Evolutionary conservation across 2,329 filamentous ascomycete species (phyloP), one percentile per base, ranked within the genome.

Genomic region (Nemania sp.): DNA sequence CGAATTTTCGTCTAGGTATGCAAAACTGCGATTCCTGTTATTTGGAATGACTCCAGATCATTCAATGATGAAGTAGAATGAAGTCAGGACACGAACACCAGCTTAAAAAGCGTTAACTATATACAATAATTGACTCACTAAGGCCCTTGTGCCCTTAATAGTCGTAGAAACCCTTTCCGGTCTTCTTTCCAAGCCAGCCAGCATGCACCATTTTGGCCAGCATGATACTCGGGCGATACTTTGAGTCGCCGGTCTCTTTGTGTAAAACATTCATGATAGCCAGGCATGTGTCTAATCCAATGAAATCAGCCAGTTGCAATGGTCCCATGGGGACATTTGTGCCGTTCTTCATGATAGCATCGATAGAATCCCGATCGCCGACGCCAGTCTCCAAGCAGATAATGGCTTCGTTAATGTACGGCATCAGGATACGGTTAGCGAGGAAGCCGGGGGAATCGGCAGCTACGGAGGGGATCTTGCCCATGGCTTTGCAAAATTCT

Each of bases 281-380:
- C 58, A 97, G 77, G 69, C 94, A 99, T 0, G 94, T 99, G 71
- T 99, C 94, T 39, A 99, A 80, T 6, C 94, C 94, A 66, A 99
- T 97, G 68, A 99, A 99, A 73, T 99, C 94, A 2, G 94, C 94
- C 65, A 99, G 76, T 66, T 91, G 87, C 61, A 99, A 78, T 8
- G 94, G 94, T 0, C 94, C 94, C 94, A 99, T 99, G 20, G 94
- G 94, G 34, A 99, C 94, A 69, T 96, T 96, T 19, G 94, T 99
- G 41, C 94, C 94, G 65, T 97, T 97, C 82, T 96, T 97, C 94
- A 99, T 99, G 66, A 99, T 99, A 61, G 82, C 86, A 69, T 99
- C 94, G 62, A 99, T 99, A 60, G 93, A 89, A 68, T 97, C 92
- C 64, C 89, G 88, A 60, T 84, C 82, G 15, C 94, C 94, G 0